Percentiles rank a stretch among this genome's conserved stretches.
Conservation (phyloP, 495 filamentous ascomycete species). For the Penicillium riverlandense region DNA sequence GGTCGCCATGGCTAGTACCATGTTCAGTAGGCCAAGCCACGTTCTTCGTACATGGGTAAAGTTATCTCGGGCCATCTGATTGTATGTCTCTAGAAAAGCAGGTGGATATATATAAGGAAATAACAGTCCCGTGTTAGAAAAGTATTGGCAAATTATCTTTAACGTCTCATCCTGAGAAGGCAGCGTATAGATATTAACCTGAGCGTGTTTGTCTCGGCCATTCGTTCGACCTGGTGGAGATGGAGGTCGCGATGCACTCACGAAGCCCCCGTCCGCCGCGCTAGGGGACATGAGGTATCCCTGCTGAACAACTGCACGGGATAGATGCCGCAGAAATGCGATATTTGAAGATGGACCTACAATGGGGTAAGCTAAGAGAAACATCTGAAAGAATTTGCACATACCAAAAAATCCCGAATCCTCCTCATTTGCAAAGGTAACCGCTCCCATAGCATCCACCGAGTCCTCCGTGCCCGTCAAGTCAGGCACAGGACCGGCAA, state of each 20-base stretch:
- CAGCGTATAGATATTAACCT: constrained; percentile 14
- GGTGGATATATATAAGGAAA: constrained; percentile 33
- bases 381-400: neutral
- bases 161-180: constrained; percentile 14
- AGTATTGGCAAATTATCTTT: constrained; percentile 25
- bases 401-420: constrained; percentile 42
- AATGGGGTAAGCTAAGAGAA: constrained; percentile 3
- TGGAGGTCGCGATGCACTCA: constrained; percentile 18
- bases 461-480: constrained; percentile 21
- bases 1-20: constrained; percentile 66
- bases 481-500: constrained; percentile 2
- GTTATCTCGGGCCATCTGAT: constrained; percentile 20
- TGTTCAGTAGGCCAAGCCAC: constrained; percentile 67
- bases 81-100: constrained; percentile 29
- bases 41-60: constrained; percentile 27
- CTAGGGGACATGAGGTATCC: constrained; percentile 2
- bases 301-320: constrained; percentile 14
- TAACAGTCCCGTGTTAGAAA: constrained; percentile 32
- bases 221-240: constrained; percentile 1
- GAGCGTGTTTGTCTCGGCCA: neutral
- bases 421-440: constrained; percentile 34
- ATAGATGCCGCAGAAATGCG: constrained; percentile 35
- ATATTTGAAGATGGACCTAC: constrained; percentile 43
- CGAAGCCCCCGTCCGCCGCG: constrained; percentile 10
- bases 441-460: constrained; percentile 36